phyloP scores from a whole-genome alignment of 352 stramenopile species.

The Pseudoperonospora humuli region DNA sequence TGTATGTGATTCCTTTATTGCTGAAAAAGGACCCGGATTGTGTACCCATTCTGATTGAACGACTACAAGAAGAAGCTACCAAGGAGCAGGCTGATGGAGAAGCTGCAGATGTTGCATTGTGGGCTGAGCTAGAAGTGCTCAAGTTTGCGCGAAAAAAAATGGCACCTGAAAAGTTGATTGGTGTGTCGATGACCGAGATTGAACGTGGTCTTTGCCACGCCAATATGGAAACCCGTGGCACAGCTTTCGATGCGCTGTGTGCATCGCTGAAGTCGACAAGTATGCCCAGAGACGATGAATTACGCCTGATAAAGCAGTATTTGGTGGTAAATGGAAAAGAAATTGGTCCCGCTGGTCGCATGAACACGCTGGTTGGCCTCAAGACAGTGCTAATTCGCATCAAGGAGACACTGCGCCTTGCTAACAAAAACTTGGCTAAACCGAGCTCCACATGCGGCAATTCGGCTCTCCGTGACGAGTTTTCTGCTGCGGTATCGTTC shows the following conservation, averaged over 20 bases:
- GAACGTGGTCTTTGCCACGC: conserved; percentile 48
- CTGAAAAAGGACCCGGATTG: conserved; percentile 60
- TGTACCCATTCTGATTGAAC: conserved; percentile 39
- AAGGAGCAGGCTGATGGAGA: conserved; percentile 7
- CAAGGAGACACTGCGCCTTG: conserved; percentile 53
- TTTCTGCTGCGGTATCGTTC: conserved; percentile 37
- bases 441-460: not conserved
- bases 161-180: conserved; percentile 45
- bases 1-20: conserved; percentile 68
- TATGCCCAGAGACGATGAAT: conserved; percentile 47
- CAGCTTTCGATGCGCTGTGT: conserved; percentile 74
- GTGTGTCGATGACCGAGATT: conserved; percentile 46
- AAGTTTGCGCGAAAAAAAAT: conserved; percentile 75
- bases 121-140: conserved; percentile 68
- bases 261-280: conserved; percentile 74
- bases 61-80: conserved; percentile 28
- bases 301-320: conserved; percentile 55
- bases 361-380: conserved; percentile 67
- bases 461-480: conserved; percentile 9
- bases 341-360: conserved; percentile 49
- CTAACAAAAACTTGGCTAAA: conserved; percentile 30
- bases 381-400: conserved; percentile 74
- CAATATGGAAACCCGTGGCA: conserved; percentile 43
- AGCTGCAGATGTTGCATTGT: conserved; percentile 41
- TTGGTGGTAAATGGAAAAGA: conserved; percentile 69